phyloP scores from a whole-genome alignment of 306 rosid species.

The Alnus rubra region DNA sequence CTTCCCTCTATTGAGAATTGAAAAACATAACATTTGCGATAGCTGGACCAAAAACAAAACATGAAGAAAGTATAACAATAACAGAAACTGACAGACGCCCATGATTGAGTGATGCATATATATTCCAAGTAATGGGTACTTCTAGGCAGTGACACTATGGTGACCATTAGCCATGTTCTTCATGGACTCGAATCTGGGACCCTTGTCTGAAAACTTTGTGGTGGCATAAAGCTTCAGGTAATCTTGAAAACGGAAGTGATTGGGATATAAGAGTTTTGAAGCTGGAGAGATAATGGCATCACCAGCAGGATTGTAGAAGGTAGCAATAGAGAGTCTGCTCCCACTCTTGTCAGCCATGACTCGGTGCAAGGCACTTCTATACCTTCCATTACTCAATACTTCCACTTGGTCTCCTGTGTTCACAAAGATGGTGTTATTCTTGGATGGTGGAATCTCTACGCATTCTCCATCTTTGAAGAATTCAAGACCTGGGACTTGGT shows the following conservation, averaged over 20 bases:
- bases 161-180: conserved; percentile 50
- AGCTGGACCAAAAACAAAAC: neutral
- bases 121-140: neutral
- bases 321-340: conserved; percentile 79
- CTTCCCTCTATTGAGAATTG: neutral
- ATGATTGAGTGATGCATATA: neutral
- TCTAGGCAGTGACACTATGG: conserved; percentile 23
- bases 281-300: conserved; percentile 78
- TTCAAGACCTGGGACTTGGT: conserved; percentile 73
- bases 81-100: neutral
- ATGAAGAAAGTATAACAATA: conserved; percentile 10
- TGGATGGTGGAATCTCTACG: conserved; percentile 87
- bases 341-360: conserved; percentile 72
- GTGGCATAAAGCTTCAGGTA: conserved; percentile 70
- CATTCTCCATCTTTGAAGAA: conserved; percentile 74
- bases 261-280: conserved; percentile 60
- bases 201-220: conserved; percentile 77
- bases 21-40: neutral
- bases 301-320: conserved; percentile 68
- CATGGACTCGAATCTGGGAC: conserved; percentile 57
- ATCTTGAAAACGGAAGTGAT: conserved; percentile 52
- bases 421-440: conserved; percentile 72
- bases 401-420: conserved; percentile 91
- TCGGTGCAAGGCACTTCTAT: conserved; percentile 65
- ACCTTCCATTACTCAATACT: conserved; percentile 62